phyloP scores from a whole-genome alignment of 2,329 filamentous ascomycete species.

The Fusarium pseudoanthophilum region DNA sequence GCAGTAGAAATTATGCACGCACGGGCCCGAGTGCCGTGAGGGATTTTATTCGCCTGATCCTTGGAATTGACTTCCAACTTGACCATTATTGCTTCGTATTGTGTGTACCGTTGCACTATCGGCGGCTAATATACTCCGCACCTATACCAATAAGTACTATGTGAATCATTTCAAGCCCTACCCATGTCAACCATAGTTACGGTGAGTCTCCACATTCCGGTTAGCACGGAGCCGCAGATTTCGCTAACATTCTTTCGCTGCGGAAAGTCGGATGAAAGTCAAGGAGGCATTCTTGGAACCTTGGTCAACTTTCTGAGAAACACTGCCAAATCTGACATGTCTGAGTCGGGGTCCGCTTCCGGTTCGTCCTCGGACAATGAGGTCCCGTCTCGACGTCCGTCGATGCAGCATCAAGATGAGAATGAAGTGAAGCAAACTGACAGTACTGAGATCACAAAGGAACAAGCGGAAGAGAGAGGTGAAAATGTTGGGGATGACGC shows the following conservation, averaged over 20 bases:
- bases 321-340: not conserved
- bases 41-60: not conserved
- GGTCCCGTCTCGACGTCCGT: not conserved
- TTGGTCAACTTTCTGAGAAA: not conserved
- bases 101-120: not conserved
- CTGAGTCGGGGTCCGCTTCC: not conserved
- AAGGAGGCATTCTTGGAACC: not conserved
- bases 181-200: not conserved
- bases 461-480: not conserved
- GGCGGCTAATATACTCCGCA: not conserved
- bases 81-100: not conserved
- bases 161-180: not conserved
- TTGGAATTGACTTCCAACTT: not conserved
- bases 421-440: accelerated
- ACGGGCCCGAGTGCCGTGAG: not conserved
- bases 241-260: not conserved
- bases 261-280: not conserved
- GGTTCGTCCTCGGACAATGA: not conserved
- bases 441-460: too few relatives aligned
- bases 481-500: too few relatives aligned
- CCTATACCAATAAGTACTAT: not conserved
- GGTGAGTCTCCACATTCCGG: not conserved
- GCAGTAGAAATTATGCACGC: not conserved
- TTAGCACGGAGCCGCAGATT: not conserved
- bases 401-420: not conserved